A percentile compares a stretch with the other conserved stretches of the same genome.
phyloP scores from a whole-genome alignment of 306 rosid species.

The Leucaena leucocephala region DNA sequence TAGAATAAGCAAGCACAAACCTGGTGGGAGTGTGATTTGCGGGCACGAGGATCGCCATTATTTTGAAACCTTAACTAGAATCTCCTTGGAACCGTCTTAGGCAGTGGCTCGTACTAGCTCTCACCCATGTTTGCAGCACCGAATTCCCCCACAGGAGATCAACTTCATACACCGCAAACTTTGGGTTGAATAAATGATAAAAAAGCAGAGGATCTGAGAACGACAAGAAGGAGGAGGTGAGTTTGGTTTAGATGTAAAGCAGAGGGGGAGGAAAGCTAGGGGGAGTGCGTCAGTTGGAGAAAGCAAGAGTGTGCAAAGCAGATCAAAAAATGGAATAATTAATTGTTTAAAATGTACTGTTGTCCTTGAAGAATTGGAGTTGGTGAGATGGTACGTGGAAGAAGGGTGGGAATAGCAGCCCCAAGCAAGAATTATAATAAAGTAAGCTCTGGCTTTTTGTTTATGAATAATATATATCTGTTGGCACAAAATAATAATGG shows the following conservation, averaged over 20 bases:
- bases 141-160: constrained; percentile 29
- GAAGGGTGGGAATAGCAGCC: background rate
- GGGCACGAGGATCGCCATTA: constrained; percentile 95
- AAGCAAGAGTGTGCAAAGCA: background rate
- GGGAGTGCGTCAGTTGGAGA: background rate
- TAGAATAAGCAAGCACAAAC: constrained; percentile 80
- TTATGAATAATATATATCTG: background rate
- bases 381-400: background rate
- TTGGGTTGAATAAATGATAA: background rate
- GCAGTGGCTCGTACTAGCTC: constrained; percentile 54
- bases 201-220: background rate
- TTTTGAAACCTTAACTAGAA: constrained; percentile 85
- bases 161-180: constrained; percentile 35
- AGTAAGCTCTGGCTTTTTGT: background rate
- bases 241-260: background rate
- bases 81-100: constrained; percentile 51
- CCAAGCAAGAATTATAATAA: too few species aligned
- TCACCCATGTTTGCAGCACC: constrained; percentile 37
- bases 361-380: background rate
- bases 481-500: background rate
- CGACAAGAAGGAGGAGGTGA: background rate
- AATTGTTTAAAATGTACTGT: too few species aligned
- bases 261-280: background rate
- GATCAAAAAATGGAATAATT: background rate
- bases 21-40: constrained; percentile 94